A percentile compares a stretch with the other conserved stretches of the same genome.
These are phyloP conservation scores for Podospora fimiseda DNA, from an alignment of 495 filamentous ascomycete genomes.

Conservation along the genomic window DNA sequence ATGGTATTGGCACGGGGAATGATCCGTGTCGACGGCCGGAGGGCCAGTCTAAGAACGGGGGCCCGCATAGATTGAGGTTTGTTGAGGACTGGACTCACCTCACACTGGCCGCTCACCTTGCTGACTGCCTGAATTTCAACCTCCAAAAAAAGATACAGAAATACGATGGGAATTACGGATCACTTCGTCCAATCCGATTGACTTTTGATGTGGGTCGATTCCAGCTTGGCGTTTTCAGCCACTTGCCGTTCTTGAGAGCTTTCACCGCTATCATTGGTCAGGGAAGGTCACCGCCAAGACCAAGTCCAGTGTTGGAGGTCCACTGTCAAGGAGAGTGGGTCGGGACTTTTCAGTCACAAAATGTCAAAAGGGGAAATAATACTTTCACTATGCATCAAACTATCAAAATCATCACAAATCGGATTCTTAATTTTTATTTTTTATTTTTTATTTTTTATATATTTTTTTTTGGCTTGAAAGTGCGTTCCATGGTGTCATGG, in stretches of 20 bases:
- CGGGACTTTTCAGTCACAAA: too few relatives aligned
- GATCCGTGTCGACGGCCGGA: constrained; percentile 10
- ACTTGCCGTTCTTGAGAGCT: constrained; percentile 18
- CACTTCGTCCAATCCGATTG: neutral
- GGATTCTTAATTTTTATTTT: too few relatives aligned
- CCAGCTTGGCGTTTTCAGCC: neutral
- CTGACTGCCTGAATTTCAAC: neutral
- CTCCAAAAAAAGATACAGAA: neutral
- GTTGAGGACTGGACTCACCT: neutral
- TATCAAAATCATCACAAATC: neutral
- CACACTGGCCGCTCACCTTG: neutral
- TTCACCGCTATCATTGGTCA: constrained; percentile 9
- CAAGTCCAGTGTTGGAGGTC: neutral
- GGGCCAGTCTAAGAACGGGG: constrained; percentile 8
- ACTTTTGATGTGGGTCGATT: neutral
- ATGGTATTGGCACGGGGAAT: neutral
- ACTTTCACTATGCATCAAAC: neutral
- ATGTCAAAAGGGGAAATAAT: neutral
- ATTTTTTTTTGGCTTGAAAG: too few relatives aligned
- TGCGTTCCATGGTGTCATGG: too few relatives aligned
- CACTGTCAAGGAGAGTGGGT: neutral
- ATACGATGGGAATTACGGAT: neutral
- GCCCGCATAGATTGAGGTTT: constrained; percentile 14
- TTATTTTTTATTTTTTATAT: too few relatives aligned
- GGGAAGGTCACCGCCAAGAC: neutral